Conservation (phyloP, 2,329 filamentous ascomycete genomes). For the Fusarium sp. region DNA sequence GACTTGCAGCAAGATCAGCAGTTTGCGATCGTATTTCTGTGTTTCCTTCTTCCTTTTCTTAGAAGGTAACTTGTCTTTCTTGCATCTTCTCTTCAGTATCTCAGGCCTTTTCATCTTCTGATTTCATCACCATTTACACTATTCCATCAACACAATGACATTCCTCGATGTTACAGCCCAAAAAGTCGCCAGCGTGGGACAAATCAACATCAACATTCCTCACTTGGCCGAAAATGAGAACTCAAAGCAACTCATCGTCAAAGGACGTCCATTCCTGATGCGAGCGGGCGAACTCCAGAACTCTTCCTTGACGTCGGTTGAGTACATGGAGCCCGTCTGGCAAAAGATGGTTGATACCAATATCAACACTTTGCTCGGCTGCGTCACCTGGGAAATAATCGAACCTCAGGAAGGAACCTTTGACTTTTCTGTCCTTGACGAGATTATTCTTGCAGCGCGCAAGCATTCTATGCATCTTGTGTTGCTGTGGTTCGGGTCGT, state of each 20-base stretch:
- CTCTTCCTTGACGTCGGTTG: constrained; percentile 51
- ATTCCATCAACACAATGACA: too few relatives aligned
- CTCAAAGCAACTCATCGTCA: constrained; percentile 51
- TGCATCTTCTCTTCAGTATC: too few relatives aligned
- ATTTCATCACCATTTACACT: too few relatives aligned
- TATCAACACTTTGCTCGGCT: constrained; percentile 56
- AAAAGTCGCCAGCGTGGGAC: background rate
- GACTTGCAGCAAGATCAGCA: background rate
- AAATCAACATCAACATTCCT: constrained; percentile 3
- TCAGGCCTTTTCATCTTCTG: too few relatives aligned
- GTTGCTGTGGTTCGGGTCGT: constrained; percentile 53
- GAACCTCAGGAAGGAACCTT: constrained; percentile 54
- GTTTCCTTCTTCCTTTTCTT: too few relatives aligned
- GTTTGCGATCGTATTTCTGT: too few relatives aligned
- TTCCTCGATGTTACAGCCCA: background rate
- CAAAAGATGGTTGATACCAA: constrained; percentile 49
- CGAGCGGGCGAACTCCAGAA: constrained; percentile 53
- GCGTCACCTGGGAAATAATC: constrained; percentile 55
- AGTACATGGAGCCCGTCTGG: constrained; percentile 52
- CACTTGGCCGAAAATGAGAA: constrained; percentile 8
- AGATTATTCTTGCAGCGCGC: constrained; percentile 51
- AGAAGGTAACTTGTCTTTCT: too few relatives aligned
- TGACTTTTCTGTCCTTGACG: constrained; percentile 53
- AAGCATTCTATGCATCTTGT: constrained; percentile 48
- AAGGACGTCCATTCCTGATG: constrained; percentile 55